Evolutionary conservation across 2,329 filamentous ascomycete genomes (phyloP), one percentile per base, ranked within the genome.

Genomic region (Pyrenophora graminea): DNA sequence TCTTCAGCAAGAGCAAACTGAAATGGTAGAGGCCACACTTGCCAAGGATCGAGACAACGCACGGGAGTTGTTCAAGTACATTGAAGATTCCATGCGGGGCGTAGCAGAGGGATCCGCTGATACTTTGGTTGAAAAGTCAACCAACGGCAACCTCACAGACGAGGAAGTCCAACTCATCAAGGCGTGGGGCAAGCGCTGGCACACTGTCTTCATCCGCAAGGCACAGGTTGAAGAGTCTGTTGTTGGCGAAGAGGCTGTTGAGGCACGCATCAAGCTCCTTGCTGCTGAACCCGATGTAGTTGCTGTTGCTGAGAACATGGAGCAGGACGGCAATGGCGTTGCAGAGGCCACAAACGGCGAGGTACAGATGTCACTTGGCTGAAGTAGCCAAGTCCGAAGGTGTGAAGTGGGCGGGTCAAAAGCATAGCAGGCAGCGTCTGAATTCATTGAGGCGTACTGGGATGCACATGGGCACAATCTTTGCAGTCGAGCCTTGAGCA

Each of bases 101-200:
- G 89, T 95, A 74, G 88, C 90, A 0, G 77, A 79, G 5, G 90
- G 88, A 8, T 85, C 80, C 57, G 88, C 89, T 64, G 90, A 95
- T 62, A 84, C 86, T 63, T 80, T 88, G 71, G 85, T 93, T 67
- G 89, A 95, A 75, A 85, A 80, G 30, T 85, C 87, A 53, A 84
- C 80, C 12, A 79, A 75, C 48, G 68, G 66, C 21, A 62, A 61
- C 27, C 46, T 74, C 17, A 63, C 74, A 49, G 58, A 74, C 54
- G 69, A 74, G 63, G 77, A 76, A 25, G 81, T 81, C 31, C 81
- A 82, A 53, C 78, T 92, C 58, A 82, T 96, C 50, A 82, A 83
- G 56, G 81, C 84, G 43, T 97, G 94, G 94, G 92, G 88, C 0
- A 83, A 85, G 68, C 83, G 91, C 40, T 99, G 94, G 94, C 77